These are phyloP conservation scores for Triticum timopheevii DNA, from an alignment of 176 grass and related monocot genomes.

Conservation along the genomic window DNA sequence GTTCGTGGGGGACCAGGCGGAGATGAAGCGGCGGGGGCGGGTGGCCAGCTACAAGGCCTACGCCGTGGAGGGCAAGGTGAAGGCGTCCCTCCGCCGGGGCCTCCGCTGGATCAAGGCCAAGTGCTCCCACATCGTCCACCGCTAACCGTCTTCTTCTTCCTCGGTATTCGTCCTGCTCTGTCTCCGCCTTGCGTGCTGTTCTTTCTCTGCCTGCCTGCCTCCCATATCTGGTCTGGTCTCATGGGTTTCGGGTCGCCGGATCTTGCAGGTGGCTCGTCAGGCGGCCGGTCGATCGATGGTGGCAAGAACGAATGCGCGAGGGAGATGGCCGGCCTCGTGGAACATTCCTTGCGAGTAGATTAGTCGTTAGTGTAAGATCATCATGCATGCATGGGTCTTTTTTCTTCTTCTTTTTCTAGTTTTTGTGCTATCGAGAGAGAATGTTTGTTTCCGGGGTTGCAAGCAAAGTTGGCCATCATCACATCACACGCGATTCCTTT, in stretches of 20 bases:
- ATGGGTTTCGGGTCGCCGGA: not conserved
- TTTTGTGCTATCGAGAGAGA: not conserved
- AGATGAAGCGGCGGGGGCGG: slow-evolving; percentile 81
- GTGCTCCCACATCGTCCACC: slow-evolving; percentile 64
- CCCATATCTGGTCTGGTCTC: not conserved
- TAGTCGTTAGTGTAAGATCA: not conserved
- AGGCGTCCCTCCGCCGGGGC: slow-evolving; percentile 67
- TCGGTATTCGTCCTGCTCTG: not conserved
- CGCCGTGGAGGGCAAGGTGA: slow-evolving; percentile 82
- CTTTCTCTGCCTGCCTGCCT: not conserved
- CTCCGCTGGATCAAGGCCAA: slow-evolving; percentile 86
- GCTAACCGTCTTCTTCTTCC: slow-evolving; percentile 15
- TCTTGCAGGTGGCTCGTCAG: not conserved
- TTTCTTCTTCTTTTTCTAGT: not conserved
- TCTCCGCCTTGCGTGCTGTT: not conserved
- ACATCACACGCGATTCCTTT: too few species aligned
- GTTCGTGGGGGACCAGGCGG: slow-evolving; percentile 56
- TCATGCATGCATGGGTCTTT: not conserved
- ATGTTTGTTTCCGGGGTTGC: not conserved
- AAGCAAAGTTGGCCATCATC: not conserved
- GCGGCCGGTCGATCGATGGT: not conserved
- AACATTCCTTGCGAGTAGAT: not conserved
- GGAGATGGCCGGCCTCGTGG: not conserved
- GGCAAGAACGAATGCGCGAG: not conserved
- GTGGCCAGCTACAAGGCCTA: slow-evolving; percentile 88